phyloP scores from a whole-genome alignment of 805 yeast genomes.

The Zygoascus biomembranicola region DNA sequence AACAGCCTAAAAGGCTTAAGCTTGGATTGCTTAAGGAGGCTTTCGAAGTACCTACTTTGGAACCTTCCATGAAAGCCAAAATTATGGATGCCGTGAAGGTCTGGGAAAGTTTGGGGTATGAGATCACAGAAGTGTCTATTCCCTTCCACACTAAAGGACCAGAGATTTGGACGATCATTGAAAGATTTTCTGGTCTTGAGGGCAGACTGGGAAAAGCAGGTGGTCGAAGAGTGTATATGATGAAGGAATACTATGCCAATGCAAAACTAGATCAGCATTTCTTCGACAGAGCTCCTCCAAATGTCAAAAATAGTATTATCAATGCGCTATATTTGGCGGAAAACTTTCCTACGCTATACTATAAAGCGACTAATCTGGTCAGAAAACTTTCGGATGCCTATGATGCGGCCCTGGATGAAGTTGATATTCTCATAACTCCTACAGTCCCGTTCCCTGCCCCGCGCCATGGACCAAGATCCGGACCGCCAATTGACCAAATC shows the following conservation, averaged over 20 bases:
- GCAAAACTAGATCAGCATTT: slow-evolving; percentile 6
- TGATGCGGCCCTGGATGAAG: slow-evolving; percentile 24
- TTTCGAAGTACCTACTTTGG: slow-evolving; percentile 29
- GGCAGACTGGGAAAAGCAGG: slow-evolving; percentile 10
- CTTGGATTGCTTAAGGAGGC: slow-evolving; percentile 32
- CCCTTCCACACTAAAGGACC: slow-evolving; percentile 33
- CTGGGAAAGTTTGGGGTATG: slow-evolving; percentile 28
- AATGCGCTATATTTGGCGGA: slow-evolving; percentile 29
- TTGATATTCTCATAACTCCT: slow-evolving; percentile 32
- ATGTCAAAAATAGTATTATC: slow-evolving; percentile 9
- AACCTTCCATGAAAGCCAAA: slow-evolving; percentile 23
- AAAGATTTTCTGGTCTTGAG: slow-evolving; percentile 9
- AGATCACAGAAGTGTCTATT: slow-evolving; percentile 29
- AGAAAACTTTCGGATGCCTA: slow-evolving; percentile 29
- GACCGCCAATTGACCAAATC: slow-evolving; percentile 5
- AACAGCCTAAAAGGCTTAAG: slow-evolving; percentile 3
- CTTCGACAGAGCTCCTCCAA: slow-evolving; percentile 6
- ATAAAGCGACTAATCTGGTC: slow-evolving; percentile 29
- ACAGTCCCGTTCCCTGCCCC: slow-evolving; percentile 8
- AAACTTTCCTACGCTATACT: slow-evolving; percentile 29
- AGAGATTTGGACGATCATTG: slow-evolving; percentile 31
- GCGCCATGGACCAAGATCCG: slow-evolving; percentile 5
- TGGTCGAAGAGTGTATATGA: slow-evolving; percentile 6
- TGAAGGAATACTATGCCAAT: slow-evolving; percentile 4
- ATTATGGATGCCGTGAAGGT: slow-evolving; percentile 26